A percentile compares a stretch with the other conserved stretches of the same genome.
phyloP scores from a whole-genome alignment of 192 early-diverging fungal species.

The Umbelopsis isabellina region DNA sequence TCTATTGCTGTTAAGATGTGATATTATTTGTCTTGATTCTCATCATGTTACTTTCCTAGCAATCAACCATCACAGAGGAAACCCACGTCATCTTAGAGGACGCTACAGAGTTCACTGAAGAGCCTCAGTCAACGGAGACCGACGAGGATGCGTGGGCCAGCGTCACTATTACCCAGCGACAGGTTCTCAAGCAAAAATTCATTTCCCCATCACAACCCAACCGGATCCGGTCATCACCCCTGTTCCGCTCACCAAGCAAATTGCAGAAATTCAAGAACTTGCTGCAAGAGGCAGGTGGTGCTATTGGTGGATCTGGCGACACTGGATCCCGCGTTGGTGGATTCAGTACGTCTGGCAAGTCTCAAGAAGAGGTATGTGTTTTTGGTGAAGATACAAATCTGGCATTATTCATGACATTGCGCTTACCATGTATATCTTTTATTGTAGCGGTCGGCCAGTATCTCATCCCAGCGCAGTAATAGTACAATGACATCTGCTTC shows the following conservation, averaged over 20 bases:
- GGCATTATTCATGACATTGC: too few relatives aligned
- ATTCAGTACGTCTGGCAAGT: conserved; percentile 12
- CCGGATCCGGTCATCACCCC: neutral
- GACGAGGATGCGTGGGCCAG: conserved; percentile 11
- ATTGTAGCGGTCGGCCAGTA: neutral
- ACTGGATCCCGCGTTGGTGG: conserved; percentile 15
- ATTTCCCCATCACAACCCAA: neutral
- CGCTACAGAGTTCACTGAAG: neutral
- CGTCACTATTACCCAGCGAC: neutral
- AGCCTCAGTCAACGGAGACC: neutral
- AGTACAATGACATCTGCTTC: conserved; percentile 5
- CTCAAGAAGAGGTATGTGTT: conserved; percentile 6
- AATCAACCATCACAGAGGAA: neutral
- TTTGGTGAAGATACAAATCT: too few relatives aligned
- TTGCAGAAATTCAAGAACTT: conserved; percentile 24
- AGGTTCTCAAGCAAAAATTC: conserved; percentile 7
- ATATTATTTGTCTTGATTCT: too few relatives aligned
- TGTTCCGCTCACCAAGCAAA: conserved; percentile 22
- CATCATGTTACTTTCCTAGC: neutral
- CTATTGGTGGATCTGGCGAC: conserved; percentile 28
- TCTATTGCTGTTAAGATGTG: neutral
- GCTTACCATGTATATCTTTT: neutral
- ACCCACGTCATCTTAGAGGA: neutral
- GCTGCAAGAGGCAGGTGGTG: conserved; percentile 14
- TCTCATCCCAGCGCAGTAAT: conserved; percentile 13